Conservation (phyloP, 257 asterid genomes). For the Solanum etuberosum region DNA sequence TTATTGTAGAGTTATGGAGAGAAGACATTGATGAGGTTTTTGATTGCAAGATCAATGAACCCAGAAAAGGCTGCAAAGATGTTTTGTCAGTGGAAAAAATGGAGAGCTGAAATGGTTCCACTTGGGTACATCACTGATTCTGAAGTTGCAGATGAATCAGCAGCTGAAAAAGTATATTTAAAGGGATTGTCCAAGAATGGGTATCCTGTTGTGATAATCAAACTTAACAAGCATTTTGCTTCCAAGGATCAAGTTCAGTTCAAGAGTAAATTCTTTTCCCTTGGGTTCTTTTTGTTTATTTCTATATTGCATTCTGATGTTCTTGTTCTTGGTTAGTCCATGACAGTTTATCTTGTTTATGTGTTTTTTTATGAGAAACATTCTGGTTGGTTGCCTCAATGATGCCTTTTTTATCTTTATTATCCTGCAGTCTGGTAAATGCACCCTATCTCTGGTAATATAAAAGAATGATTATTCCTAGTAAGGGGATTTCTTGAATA, state of each 20-base stretch:
- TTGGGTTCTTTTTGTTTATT: background rate
- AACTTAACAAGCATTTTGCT: constrained; percentile 38
- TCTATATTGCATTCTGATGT: background rate
- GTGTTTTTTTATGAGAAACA: background rate
- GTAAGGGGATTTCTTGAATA: background rate
- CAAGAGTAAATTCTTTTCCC: constrained; percentile 39
- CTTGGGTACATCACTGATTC: constrained; percentile 40
- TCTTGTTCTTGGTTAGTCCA: background rate
- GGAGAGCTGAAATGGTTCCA: constrained; percentile 73
- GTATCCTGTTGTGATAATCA: constrained; percentile 32
- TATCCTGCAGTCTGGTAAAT: no score
- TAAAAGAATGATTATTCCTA: background rate
- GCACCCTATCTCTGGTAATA: background rate
- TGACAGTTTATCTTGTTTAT: background rate
- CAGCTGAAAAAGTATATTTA: constrained; percentile 32
- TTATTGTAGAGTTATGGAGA: constrained; percentile 42
- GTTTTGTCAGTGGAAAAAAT: constrained; percentile 71
- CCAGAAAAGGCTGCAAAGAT: constrained; percentile 62
- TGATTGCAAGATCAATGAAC: constrained; percentile 87
- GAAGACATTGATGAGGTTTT: constrained; percentile 56
- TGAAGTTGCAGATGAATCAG: constrained; percentile 46
- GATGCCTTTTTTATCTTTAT: background rate
- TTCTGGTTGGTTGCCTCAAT: background rate
- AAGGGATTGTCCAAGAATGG: constrained; percentile 50
- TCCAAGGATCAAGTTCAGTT: constrained; percentile 74